Evolutionary conservation across 1,284 basidiomycete genomes (phyloP), one percentile per base, ranked within the genome.

Genomic region (Irpex sp.): DNA sequence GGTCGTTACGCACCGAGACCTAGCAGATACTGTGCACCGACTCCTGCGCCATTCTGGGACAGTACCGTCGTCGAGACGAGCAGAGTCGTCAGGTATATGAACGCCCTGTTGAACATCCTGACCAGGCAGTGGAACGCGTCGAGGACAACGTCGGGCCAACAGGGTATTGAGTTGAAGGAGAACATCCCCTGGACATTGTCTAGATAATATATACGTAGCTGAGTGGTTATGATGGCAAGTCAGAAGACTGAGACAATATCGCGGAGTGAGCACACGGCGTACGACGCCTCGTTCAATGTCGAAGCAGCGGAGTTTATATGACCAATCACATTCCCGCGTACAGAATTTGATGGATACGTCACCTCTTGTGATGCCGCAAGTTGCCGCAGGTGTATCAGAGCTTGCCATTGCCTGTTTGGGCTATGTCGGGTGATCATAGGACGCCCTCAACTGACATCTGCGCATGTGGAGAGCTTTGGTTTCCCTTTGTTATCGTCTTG

Each of bases 1-100:
- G 17, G 47, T 49, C 50, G 58, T 17, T 11, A 71, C 81, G 75
- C 71, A 85, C 84, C 85, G 21, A 88, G 75, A 21, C 85, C 86
- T 7, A 87, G 72, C 46, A 86, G 71, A 70, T 87, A 55, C 70
- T 82, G 81, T n/a, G 74, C 68, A 7, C 68, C 56, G 8, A 64
- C 68, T 13, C 68, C 68, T 8, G 50, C 26, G 19, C 62, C 66
- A 61, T 69, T 59, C 17, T 46, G 35, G n/a, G 54, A 59, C 50
- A 70, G 43, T 26, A 70, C 33, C 15, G 64, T 50, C 9, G 67
- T 59, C 36, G 72, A 71, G 11, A 71, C 67, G 33, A 73, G 53
- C 61, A 70, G 68, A 1, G 72, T 67, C 7, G 68, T 71, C 46
- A 70, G 54, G 63, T 68, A 73, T 46, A 75, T 60, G 21, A 73